phyloP scores from a whole-genome alignment of 352 stramenopile species.

The Phytophthora citrophthora region DNA sequence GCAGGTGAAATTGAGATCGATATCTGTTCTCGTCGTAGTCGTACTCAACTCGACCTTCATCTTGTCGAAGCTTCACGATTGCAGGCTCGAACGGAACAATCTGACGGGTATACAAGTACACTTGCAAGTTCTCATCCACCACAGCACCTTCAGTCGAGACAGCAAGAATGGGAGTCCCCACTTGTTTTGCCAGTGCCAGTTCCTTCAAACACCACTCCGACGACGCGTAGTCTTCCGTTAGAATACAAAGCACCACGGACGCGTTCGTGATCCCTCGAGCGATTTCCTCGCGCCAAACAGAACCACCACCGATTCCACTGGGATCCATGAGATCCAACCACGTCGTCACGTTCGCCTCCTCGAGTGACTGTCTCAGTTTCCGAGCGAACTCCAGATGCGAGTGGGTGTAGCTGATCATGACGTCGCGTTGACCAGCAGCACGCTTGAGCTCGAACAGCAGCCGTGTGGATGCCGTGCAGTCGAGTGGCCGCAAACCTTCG shows the following conservation, averaged over 20 bases:
- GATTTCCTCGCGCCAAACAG: slow-evolving; percentile 79
- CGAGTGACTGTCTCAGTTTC: slow-evolving; percentile 63
- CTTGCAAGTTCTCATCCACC: slow-evolving; percentile 70
- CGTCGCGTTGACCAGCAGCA: slow-evolving; percentile 67
- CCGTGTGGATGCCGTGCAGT: slow-evolving; percentile 71
- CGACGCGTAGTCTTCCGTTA: slow-evolving; percentile 71
- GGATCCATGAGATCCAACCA: slow-evolving; percentile 84
- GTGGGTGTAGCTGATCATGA: slow-evolving; percentile 89
- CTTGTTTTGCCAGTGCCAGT: slow-evolving; percentile 73
- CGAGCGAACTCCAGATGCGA: slow-evolving; percentile 77
- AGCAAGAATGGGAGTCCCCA: slow-evolving; percentile 67
- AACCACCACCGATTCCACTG: slow-evolving; percentile 71
- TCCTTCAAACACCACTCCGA: slow-evolving; percentile 83
- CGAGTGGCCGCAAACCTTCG: slow-evolving; percentile 63
- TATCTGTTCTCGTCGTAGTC: slow-evolving; percentile 29
- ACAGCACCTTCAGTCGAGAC: slow-evolving; percentile 67
- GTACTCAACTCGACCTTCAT: slow-evolving; percentile 26
- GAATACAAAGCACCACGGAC: slow-evolving; percentile 64
- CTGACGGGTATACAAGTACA: slow-evolving; percentile 79
- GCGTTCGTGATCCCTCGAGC: slow-evolving; percentile 72
- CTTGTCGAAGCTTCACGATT: slow-evolving; percentile 43
- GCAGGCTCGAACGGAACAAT: slow-evolving; percentile 70
- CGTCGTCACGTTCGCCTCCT: slow-evolving; percentile 70
- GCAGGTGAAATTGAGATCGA: slow-evolving; percentile 30
- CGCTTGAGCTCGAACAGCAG: slow-evolving; percentile 75